Percentiles rank a stretch among this genome's conserved stretches.
These are phyloP conservation scores for Osmozyma mogii DNA, from an alignment of 805 yeast genomes.

Conservation along the genomic window DNA sequence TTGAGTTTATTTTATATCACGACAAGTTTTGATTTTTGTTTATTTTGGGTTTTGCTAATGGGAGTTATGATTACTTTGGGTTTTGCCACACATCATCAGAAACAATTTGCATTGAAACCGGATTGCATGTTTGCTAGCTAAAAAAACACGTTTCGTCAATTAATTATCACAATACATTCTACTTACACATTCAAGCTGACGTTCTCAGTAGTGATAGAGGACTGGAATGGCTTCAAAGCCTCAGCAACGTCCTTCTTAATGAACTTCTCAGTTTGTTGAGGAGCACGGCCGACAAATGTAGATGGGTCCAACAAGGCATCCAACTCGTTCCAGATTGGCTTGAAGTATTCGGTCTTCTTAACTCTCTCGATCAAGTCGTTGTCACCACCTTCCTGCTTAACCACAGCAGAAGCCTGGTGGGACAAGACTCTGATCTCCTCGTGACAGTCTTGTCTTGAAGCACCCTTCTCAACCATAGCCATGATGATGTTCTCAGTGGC, in stretches of 20 bases:
- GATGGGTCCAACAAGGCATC: slow-evolving; percentile 79
- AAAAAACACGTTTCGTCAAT: no score
- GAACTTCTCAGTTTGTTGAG: slow-evolving; percentile 93
- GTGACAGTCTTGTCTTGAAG: slow-evolving; percentile 96
- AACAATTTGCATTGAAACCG: no score
- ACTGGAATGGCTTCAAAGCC: slow-evolving; percentile 65
- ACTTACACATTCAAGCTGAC: slow-evolving; percentile 72
- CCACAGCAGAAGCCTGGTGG: slow-evolving; percentile 96
- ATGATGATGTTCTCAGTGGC: slow-evolving; percentile 98
- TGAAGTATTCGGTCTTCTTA: slow-evolving; percentile 67
- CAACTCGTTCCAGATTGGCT: slow-evolving; percentile 82
- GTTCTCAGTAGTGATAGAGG: slow-evolving; percentile 52
- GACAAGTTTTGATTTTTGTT: no score
- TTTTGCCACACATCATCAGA: no score
- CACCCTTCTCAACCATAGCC: slow-evolving; percentile 99
- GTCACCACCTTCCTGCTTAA: slow-evolving; percentile 97
- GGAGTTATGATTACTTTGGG: no score
- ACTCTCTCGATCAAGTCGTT: slow-evolving; percentile 91
- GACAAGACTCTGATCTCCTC: slow-evolving; percentile 95
- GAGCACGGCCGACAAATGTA: slow-evolving; percentile 97
- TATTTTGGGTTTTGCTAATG: no score
- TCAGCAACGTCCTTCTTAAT: slow-evolving; percentile 74
- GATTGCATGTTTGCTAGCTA: no score
- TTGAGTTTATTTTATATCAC: no score
- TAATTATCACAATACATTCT: no score